A percentile compares a stretch with the other conserved stretches of the same genome.
phyloP scores from a whole-genome alignment of 225 moss, liverwort and hornwort genomes.

The Polytrichum commune region DNA sequence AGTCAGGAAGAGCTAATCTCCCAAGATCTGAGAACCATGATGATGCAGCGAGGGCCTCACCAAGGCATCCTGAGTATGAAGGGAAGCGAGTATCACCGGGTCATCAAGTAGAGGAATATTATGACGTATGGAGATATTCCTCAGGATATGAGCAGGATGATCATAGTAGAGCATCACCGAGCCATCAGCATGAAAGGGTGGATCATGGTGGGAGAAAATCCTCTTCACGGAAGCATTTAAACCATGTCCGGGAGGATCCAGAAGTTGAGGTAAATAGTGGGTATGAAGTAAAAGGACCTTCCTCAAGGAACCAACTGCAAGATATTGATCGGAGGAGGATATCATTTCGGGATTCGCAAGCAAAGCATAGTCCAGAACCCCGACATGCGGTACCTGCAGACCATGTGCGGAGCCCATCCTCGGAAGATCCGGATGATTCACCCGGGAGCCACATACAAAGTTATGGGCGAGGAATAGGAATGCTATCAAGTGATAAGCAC shows the following conservation, averaged over 20 bases:
- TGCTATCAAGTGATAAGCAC: background rate
- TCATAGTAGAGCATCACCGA: conserved; percentile 20
- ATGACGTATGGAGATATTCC: conserved; percentile 10
- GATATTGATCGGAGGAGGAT: background rate
- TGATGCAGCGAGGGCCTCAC: no score
- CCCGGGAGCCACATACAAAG: conserved; percentile 19
- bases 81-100: background rate
- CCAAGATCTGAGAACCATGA: background rate
- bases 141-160: conserved; percentile 15
- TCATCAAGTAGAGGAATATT: background rate
- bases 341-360: conserved; percentile 18
- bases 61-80: background rate
- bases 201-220: no score
- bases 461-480: background rate
- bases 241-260: no score
- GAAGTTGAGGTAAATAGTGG: background rate
- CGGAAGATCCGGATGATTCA: conserved; percentile 24
- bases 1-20: background rate
- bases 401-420: conserved; percentile 9
- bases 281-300: conserved; percentile 19
- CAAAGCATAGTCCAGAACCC: conserved; percentile 15
- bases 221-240: no score
- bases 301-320: conserved; percentile 20
- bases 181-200: conserved; percentile 11
- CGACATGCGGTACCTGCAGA: conserved; percentile 15